These are phyloP conservation scores for Ballota nigra DNA, from an alignment of 257 asterid species.

Conservation along the genomic window DNA sequence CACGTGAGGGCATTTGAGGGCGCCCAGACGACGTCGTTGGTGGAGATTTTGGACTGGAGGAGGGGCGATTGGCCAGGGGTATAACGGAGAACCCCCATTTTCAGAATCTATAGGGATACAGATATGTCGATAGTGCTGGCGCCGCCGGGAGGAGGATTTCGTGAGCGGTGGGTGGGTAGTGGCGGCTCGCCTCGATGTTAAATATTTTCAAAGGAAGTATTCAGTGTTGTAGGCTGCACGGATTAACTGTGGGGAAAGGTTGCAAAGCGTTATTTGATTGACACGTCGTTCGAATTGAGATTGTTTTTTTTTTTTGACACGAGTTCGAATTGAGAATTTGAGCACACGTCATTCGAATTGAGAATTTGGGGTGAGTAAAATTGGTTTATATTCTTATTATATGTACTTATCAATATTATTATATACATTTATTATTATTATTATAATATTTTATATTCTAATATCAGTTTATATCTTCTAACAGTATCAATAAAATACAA, in stretches of 20 bases:
- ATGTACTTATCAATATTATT: too few relatives aligned
- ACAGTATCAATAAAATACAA: too few relatives aligned
- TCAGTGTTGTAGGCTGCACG: background rate
- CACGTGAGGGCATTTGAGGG: constrained; percentile 29
- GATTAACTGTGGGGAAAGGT: background rate
- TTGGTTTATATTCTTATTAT: too few relatives aligned
- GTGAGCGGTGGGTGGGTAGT: constrained; percentile 7
- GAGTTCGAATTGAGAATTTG: too few relatives aligned
- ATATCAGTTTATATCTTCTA: too few relatives aligned
- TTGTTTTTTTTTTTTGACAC: too few relatives aligned
- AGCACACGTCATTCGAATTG: too few relatives aligned
- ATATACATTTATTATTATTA: too few relatives aligned
- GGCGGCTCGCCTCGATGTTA: constrained; percentile 1
- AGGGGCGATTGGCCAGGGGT: constrained; percentile 35
- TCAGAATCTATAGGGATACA: background rate
- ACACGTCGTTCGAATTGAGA: background rate
- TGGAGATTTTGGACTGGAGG: constrained; percentile 29
- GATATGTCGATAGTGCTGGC: background rate
- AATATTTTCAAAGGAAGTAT: background rate
- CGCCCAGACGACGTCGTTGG: constrained; percentile 15
- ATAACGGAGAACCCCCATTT: constrained; percentile 48
- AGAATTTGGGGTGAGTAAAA: too few relatives aligned
- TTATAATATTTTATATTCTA: too few relatives aligned
- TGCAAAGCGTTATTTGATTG: background rate
- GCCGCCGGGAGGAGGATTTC: constrained; percentile 27